Percentiles rank a stretch among this genome's conserved stretches.
Evolutionary conservation across 257 asterid genomes (phyloP).

Genomic region (Gardenia jasminoides): DNA sequence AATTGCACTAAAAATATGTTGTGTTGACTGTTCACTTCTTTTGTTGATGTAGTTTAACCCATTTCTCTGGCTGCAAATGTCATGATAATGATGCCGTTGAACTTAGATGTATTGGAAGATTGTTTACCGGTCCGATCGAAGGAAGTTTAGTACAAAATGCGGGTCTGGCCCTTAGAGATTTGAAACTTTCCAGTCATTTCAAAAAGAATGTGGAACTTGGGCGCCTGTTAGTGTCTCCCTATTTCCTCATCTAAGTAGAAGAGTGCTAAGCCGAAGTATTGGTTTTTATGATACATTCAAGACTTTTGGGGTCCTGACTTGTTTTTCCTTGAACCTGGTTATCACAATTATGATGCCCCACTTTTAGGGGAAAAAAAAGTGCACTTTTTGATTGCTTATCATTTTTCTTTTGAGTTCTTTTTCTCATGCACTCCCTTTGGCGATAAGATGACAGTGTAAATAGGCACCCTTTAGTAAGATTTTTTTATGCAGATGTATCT

Average conservation of each 20-base stretch:
- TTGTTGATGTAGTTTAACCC: not conserved
- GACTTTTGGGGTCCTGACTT: no score
- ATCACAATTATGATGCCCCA: not conserved
- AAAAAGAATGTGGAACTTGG: not conserved
- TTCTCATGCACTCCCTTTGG: not conserved
- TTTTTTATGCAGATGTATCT: not conserved
- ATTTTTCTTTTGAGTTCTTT: not conserved
- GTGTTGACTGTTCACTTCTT: not conserved
- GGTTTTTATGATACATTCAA: not conserved
- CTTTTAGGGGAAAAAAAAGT: not conserved
- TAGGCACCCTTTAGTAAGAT: not conserved
- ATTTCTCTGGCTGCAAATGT: not conserved
- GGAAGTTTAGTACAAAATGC: not conserved
- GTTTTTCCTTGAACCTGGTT: not conserved
- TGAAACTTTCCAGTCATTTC: not conserved
- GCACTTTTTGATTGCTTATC: not conserved
- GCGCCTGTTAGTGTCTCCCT: not conserved
- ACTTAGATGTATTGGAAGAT: not conserved
- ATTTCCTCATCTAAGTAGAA: not conserved
- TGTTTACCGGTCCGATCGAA: no score
- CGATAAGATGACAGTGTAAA: not conserved
- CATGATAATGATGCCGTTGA: not conserved
- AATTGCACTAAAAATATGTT: not conserved
- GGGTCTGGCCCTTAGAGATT: not conserved
- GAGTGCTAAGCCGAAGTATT: not conserved